Evolutionary conservation across 108 stramenopile genomes (phyloP), one percentile per base, ranked within the genome.

Genomic region (Stephanodiscus triporus): DNA sequence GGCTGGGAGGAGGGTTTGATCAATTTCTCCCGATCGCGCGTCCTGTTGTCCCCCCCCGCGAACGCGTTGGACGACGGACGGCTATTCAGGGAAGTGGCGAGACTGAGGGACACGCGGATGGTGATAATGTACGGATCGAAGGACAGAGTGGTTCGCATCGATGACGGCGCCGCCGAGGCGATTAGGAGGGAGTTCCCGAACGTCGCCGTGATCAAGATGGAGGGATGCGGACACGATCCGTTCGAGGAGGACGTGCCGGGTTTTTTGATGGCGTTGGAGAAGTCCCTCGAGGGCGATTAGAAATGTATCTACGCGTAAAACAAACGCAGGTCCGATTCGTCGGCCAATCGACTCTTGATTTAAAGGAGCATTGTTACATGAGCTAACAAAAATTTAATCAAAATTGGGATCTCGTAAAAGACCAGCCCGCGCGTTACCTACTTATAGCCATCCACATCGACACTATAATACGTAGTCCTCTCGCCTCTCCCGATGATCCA

Each of bases 1-100:
- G 90, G 88, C 32, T 94, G 93, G 93, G 93, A 94, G 65, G 36
- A 65, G 36, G 93, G 93, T 2, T 19, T 94, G 13, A 26, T 94
- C n/a, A 54, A 57, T 36, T 94, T 94, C 76, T 53, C 87, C 10
- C 54, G 75, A 32, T 78, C 85, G 10, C 78, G 84, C 34, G 7
- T 65, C 6, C 43, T 56, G 5, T 26, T 61, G 1, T 63, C 70
- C 20, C 13, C 45, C 17, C 8, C 34, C 29, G 49, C 62, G 32
- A 42, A 37, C 9, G 48, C 48, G n/a, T 65, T 76, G 10, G 82
- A 88, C 62, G 86, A 89, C 34, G 68, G 13, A 20, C n/a, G 72
- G 13, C 37, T 83, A 11, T 50, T 94, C 62, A 16, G 70, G 51
- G 72, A 75, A 40, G 80, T 88, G 17, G 58, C 84, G 8, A 68